Base-by-base conservation (phyloP, 2,329 filamentous ascomycete species). In the Diplodia scrobiculata region DNA sequence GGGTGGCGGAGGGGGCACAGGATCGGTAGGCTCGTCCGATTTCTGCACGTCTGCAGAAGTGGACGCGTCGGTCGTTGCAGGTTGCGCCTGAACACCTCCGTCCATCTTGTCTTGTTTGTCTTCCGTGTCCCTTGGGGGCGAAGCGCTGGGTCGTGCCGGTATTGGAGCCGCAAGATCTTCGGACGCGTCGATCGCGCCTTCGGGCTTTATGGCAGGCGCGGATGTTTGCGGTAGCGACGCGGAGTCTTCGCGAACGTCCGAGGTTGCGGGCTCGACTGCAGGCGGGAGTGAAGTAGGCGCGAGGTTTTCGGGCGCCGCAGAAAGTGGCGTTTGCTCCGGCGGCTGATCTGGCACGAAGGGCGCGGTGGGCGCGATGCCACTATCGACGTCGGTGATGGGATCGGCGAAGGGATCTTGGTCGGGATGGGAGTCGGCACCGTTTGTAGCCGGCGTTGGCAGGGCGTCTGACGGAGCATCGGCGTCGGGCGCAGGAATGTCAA, bases 301-400 rank as follows among this genome's bases (percentile, higher is more conserved):
- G 17, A 71, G 71, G 48, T 71, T 71, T 38, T 72, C 73, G 48
- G 65, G 65, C n/a, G 48, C 47, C 14, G 25, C 11, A 25, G 65
- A 55, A 54, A 79, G 78, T 5, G 80, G 72, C 63, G 78, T 78
- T 21, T 69, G 71, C 45, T 78, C 77, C 29, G 74, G 70, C 60
- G 79, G 74, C 64, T 74, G 75, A 59, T 80, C 77, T 21, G 78
- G 76, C 52, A 82, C 71, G 67, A 79, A 80, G 38, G 79, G 77
- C 21, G 79, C 76, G 32, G 79, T 71, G 5, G 78, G 74, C 32
- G 79, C 79, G 36, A 82, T 81, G 62, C 79, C 80, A 64, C 76
- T 74, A 11, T 78, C 75, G n/a, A 77, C 75, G 69, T 81, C 73
- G 58, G 78, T 77, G 2, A 76, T 71, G 36, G 79, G 79, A 54